These are phyloP conservation scores for Penicillium fimorum DNA, from an alignment of 495 filamentous ascomycete species.

Conservation along the genomic window DNA sequence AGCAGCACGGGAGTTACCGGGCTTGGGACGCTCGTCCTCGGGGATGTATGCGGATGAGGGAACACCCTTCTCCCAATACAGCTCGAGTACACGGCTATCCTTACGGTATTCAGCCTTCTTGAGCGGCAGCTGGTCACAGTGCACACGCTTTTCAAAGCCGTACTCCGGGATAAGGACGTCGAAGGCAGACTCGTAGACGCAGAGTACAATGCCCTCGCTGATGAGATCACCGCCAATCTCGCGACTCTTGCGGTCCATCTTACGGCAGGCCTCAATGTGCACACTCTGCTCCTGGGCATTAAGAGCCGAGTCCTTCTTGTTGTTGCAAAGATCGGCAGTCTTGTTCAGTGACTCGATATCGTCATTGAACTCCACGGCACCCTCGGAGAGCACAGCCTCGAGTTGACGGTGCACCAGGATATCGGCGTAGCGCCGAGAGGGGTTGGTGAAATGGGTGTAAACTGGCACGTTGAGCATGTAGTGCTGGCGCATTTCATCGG, in stretches of 20 bases:
- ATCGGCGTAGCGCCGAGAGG: conserved; percentile 91
- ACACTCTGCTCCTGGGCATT: conserved; percentile 98
- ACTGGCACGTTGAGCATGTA: conserved; percentile 90
- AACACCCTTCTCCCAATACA: conserved; percentile 99
- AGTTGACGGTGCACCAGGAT: conserved; percentile 94
- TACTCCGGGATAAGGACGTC: conserved; percentile 98
- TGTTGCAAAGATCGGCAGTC: conserved; percentile 94
- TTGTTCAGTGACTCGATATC: conserved; percentile 86
- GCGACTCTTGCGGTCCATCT: conserved; percentile 84
- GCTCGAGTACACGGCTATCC: conserved; percentile 84
- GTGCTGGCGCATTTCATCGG: conserved; percentile 74
- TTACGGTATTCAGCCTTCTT: conserved; percentile 99
- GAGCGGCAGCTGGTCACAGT: conserved; percentile 94
- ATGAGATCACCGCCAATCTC: conserved; percentile 89
- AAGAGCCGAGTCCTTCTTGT: conserved; percentile 97
- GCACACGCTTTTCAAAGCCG: conserved; percentile 98
- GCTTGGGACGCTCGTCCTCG: conserved; percentile 92
- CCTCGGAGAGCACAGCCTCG: conserved; percentile 80
- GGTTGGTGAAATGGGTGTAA: conserved; percentile 97
- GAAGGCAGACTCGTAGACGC: conserved; percentile 98
- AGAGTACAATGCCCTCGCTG: conserved; percentile 93
- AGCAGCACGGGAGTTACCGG: conserved; percentile 55
- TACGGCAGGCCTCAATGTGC: conserved; percentile 94
- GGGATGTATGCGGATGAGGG: conserved; percentile 95
- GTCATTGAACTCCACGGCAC: conserved; percentile 80